Evolutionary conservation across 352 stramenopile species (phyloP).

Genomic region (Bremia lactucae): DNA sequence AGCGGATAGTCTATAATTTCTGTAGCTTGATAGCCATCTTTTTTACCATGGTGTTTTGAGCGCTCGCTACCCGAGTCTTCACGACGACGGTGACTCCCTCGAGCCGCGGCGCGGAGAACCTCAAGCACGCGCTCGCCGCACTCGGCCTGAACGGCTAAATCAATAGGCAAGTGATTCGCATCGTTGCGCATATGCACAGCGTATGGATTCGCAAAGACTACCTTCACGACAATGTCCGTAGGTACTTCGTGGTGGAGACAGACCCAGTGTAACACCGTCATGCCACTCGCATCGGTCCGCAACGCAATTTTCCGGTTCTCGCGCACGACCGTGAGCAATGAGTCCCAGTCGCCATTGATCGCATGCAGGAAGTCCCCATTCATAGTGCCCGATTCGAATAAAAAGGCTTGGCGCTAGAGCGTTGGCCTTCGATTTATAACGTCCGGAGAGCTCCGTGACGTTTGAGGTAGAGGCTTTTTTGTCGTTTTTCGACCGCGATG

Average conservation of each 20-base stretch:
- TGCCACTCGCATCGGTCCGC: slow-evolving; percentile 53
- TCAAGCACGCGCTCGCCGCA: slow-evolving; percentile 65
- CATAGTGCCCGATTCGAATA: slow-evolving; percentile 22
- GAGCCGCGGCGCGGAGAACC: slow-evolving; percentile 44
- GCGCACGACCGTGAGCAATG: slow-evolving; percentile 50
- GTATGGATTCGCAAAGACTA: slow-evolving; percentile 70
- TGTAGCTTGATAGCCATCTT: slow-evolving; percentile 23
- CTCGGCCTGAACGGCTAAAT: slow-evolving; percentile 63
- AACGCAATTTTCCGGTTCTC: slow-evolving; percentile 46
- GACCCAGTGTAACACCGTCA: slow-evolving; percentile 74
- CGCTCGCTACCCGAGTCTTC: slow-evolving; percentile 20
- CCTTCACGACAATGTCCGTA: slow-evolving; percentile 67
- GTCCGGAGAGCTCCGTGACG: slow-evolving; percentile 6
- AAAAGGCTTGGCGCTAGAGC: slow-evolving; percentile 1
- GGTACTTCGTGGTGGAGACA: slow-evolving; percentile 68
- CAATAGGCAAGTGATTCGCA: slow-evolving; percentile 61
- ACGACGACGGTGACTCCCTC: slow-evolving; percentile 19
- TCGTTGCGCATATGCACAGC: slow-evolving; percentile 61
- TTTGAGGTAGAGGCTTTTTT: slow-evolving; percentile 1
- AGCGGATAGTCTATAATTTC: slow-evolving; percentile 35
- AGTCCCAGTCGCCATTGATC: slow-evolving; percentile 76
- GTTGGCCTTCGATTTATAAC: slow-evolving; percentile 2
- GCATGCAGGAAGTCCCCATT: slow-evolving; percentile 66
- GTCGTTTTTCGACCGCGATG: slow-evolving; percentile 7
- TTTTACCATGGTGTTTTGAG: slow-evolving; percentile 15